Percentiles rank a stretch among this genome's conserved stretches.
phyloP scores from a whole-genome alignment of 257 asterid genomes.

The Plectranthus barbatus region DNA sequence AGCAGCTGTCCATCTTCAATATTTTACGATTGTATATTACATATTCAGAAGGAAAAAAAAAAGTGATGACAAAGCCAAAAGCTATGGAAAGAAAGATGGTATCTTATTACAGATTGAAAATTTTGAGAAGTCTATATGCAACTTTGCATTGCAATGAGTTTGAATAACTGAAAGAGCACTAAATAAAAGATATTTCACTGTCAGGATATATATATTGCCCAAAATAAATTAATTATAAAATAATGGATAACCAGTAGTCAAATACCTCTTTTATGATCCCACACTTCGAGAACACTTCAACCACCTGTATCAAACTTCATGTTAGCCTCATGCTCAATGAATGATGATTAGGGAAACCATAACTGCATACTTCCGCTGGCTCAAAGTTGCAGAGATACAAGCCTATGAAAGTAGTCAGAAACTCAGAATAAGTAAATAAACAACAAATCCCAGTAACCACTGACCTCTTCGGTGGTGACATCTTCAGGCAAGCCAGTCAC shows the following conservation, averaged over 20 bases:
- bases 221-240: background rate
- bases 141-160: too few species aligned
- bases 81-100: background rate
- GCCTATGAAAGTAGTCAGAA: background rate
- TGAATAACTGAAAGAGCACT: slow-evolving; percentile 2
- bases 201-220: slow-evolving; percentile 9
- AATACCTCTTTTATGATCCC: slow-evolving; percentile 93
- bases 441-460: slow-evolving; percentile 15
- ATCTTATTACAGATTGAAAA: slow-evolving; percentile 6
- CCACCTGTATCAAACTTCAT: slow-evolving; percentile 48
- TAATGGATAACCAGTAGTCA: slow-evolving; percentile 3
- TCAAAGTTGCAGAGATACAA: background rate
- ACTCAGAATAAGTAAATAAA: background rate
- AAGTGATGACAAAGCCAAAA: background rate
- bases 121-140: too few species aligned
- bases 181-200: background rate
- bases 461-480: slow-evolving; percentile 82
- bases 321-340: slow-evolving; percentile 17
- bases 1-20: too few species aligned
- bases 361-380: slow-evolving; percentile 3
- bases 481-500: slow-evolving; percentile 94
- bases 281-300: slow-evolving; percentile 84
- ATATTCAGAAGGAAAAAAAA: background rate
- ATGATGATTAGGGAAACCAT: background rate
- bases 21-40: too few species aligned